A percentile compares a stretch with the other conserved stretches of the same genome.
These are phyloP conservation scores for Davidsoniella eucalypti DNA, from an alignment of 2,329 filamentous ascomycete species.

Conservation along the genomic window DNA sequence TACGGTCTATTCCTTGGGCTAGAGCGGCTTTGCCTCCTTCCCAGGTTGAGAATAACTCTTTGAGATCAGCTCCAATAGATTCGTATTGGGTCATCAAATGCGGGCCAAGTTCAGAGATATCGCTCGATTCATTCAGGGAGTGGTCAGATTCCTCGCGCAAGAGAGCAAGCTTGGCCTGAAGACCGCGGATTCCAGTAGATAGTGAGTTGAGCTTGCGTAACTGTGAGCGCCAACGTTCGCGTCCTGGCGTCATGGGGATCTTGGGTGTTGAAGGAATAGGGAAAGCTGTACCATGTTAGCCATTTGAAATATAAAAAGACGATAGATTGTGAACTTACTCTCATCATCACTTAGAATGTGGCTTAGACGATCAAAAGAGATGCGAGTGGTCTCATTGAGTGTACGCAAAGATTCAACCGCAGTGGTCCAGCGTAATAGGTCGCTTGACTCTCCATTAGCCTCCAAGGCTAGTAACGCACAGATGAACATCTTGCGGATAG, in stretches of 20 bases:
- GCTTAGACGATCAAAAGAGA: conserved; percentile 49
- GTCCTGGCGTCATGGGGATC: conserved; percentile 49
- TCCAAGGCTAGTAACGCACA: conserved; percentile 82
- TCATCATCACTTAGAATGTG: conserved; percentile 64
- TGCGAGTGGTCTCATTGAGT: conserved; percentile 43
- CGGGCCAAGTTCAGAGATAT: conserved; percentile 59
- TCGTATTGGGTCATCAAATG: conserved; percentile 83
- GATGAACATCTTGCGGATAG: conserved; percentile 67
- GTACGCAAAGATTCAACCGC: conserved; percentile 59
- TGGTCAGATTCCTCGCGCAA: conserved; percentile 78
- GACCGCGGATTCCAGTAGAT: conserved; percentile 73
- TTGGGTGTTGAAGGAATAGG: conserved; percentile 39
- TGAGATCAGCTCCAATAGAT: conserved; percentile 76
- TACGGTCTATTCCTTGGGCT: conserved; percentile 64
- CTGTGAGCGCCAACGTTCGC: conserved; percentile 72
- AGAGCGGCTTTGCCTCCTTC: conserved; percentile 74
- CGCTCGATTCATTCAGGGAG: conserved; percentile 55
- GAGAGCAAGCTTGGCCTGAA: conserved; percentile 90
- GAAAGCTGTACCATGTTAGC: conserved; percentile 26
- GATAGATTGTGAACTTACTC: conserved; percentile 32
- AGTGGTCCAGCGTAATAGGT: conserved; percentile 62
- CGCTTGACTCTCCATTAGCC: conserved; percentile 58
- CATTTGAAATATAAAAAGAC: conserved; percentile 2
- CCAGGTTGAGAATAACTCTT: conserved; percentile 68
- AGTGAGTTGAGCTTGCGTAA: conserved; percentile 76